phyloP scores from a whole-genome alignment of 352 stramenopile species.

The Phytophthora colocasiae region DNA sequence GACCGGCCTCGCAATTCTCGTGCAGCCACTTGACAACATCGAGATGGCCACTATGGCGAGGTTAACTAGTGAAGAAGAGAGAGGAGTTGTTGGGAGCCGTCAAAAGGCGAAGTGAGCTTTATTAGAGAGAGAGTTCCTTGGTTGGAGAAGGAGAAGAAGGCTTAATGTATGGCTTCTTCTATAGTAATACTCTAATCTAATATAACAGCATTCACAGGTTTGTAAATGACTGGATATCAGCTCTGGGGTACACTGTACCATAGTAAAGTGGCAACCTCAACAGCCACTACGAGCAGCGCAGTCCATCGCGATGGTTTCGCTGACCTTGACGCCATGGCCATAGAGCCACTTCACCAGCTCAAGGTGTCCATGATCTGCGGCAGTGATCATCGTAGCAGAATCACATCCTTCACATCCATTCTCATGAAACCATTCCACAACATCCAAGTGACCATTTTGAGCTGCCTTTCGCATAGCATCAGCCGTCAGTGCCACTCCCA shows the following conservation, averaged over 20 bases:
- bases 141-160: no score
- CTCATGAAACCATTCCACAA: constrained; percentile 32
- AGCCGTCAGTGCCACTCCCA: constrained; percentile 1
- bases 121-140: no score
- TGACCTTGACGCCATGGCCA: constrained; percentile 14
- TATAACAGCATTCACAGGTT: no score
- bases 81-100: no score
- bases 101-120: no score
- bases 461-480: constrained; percentile 30
- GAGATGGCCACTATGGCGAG: no score
- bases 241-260: no score
- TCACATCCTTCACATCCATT: constrained; percentile 26
- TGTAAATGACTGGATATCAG: no score
- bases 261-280: no score
- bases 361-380: constrained; percentile 23
- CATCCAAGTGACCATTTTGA: constrained; percentile 26
- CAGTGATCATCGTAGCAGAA: constrained; percentile 15
- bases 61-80: no score
- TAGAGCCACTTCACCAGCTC: constrained; percentile 30
- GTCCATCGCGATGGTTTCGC: constrained; percentile 12
- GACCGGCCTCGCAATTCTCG: constrained; percentile 1
- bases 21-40: constrained; percentile 33
- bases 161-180: no score
- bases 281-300: constrained; percentile 25
- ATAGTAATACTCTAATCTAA: no score